Base-by-base conservation (phyloP, 345 rosid genomes). In the Sonneratia alba region DNA sequence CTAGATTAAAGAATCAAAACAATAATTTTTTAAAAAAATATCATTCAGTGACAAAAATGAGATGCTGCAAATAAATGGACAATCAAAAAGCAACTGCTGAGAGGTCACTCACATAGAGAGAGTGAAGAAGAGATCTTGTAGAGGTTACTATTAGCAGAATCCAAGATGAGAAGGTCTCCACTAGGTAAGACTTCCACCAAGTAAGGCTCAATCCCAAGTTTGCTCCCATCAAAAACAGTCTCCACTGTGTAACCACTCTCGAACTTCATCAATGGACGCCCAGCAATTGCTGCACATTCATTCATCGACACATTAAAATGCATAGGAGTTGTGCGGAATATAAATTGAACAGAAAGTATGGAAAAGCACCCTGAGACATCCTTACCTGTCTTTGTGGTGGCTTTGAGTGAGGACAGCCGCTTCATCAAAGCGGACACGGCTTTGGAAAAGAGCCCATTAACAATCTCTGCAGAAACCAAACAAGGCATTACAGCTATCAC, bases 151-250 rank as follows among this genome's bases (percentile, higher is more conserved):
- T 91, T 94, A 73, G 88, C 87, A 77, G 97, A 88, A 78, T 96
- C 99, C 76, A 96, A 81, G 79, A 96, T 83, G 51, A 47, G 51
- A 47, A 95, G 79, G 81, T 95, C 99, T 21, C 97, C 99, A 63
- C 80, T 82, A 0, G 98, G 91, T 77, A 91, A 76, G 64, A 92
- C 87, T 75, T 96, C 96, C 24, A 96, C 86, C 0, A 93, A 78
- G 77, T 86, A 82, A 45, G 99, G 99, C 80, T 92, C 99, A 59
- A 92, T 82, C 53, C 98, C 98, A 40, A 92, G 96, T 74, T 92
- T 96, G 75, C 99, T 96, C 73, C 99, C 99, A 70, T 96, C 98
- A 78, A 96, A 92, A 73, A 96, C 97, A 0, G 99, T 96, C 81
- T 96, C 98, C 67, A 96, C 99, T 40, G 84, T 68, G 74, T 89